A percentile compares a stretch with the other conserved stretches of the same genome.
Evolutionary conservation across 495 filamentous ascomycete species (phyloP).

Genomic region (Mytilinidion resinicola): DNA sequence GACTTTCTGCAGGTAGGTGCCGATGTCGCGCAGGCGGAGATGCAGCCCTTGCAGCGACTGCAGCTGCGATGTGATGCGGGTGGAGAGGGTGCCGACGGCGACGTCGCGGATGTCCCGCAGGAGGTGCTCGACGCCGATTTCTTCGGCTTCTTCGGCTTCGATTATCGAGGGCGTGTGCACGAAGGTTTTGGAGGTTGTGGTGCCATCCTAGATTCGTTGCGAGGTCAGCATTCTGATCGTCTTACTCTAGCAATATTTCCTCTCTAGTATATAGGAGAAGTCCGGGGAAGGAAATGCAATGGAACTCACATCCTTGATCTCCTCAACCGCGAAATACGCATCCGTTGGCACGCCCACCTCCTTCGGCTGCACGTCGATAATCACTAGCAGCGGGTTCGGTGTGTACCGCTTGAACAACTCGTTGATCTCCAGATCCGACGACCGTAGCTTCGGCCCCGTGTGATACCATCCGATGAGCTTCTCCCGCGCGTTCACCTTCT

Average conservation of each 20-base stretch:
- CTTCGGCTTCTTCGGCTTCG: constrained; percentile 97
- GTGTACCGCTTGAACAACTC: constrained; percentile 99
- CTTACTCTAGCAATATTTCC: background rate
- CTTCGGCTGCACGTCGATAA: constrained; percentile 98
- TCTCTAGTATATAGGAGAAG: too few relatives aligned
- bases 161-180: constrained; percentile 99
- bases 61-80: constrained; percentile 93
- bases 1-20: constrained; percentile 91
- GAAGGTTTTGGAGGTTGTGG: constrained; percentile 93
- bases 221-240: constrained; percentile 1
- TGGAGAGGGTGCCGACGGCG: constrained; percentile 95
- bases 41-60: constrained; percentile 96
- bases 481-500: constrained; percentile 98
- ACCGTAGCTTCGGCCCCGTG: constrained; percentile 92
- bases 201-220: constrained; percentile 68
- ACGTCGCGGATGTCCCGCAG: constrained; percentile 97
- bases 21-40: constrained; percentile 90
- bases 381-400: constrained; percentile 89
- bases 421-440: constrained; percentile 98
- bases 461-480: constrained; percentile 99
- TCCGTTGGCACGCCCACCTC: constrained; percentile 97
- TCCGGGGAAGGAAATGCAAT: background rate
- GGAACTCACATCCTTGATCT: constrained; percentile 92
- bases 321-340: constrained; percentile 98
- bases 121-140: constrained; percentile 97